Evolutionary conservation across 305 asterid genomes (phyloP).

Genomic region (Solanum hybrid): DNA sequence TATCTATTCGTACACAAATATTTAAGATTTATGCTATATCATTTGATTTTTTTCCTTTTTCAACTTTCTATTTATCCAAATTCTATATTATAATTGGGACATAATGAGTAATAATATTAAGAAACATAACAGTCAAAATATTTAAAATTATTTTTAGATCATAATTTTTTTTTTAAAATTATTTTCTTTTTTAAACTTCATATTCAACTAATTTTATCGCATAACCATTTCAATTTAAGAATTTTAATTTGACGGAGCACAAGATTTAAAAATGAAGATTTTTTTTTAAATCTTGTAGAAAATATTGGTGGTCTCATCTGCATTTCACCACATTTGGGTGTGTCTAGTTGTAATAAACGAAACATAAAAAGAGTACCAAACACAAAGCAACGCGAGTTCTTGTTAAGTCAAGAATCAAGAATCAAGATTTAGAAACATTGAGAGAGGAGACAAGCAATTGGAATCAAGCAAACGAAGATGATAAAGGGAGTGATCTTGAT

Average conservation of each 20-base stretch:
- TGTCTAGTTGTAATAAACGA: neutral
- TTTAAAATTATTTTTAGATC: neutral
- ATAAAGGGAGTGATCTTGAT: constrained; percentile 78
- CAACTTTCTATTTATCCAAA: neutral
- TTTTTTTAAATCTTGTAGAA: no score
- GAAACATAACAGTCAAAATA: neutral
- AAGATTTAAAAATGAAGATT: neutral
- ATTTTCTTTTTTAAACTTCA: neutral
- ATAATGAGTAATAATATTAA: neutral
- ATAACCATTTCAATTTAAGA: neutral
- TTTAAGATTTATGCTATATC: neutral
- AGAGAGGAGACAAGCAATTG: neutral
- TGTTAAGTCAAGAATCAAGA: neutral
- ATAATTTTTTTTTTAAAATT: neutral
- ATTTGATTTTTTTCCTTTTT: neutral
- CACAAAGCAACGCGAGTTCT: neutral
- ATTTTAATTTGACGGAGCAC: neutral
- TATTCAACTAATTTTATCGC: neutral
- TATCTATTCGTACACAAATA: neutral
- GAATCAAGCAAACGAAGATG: constrained; percentile 24
- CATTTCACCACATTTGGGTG: neutral
- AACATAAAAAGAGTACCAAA: neutral
- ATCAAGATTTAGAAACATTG: neutral
- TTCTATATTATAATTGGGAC: neutral
- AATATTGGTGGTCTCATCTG: neutral